Evolutionary conservation across 1,139 yeast species (phyloP), one percentile per base, ranked within the genome.

Genomic region (Taphrina deformans): DNA sequence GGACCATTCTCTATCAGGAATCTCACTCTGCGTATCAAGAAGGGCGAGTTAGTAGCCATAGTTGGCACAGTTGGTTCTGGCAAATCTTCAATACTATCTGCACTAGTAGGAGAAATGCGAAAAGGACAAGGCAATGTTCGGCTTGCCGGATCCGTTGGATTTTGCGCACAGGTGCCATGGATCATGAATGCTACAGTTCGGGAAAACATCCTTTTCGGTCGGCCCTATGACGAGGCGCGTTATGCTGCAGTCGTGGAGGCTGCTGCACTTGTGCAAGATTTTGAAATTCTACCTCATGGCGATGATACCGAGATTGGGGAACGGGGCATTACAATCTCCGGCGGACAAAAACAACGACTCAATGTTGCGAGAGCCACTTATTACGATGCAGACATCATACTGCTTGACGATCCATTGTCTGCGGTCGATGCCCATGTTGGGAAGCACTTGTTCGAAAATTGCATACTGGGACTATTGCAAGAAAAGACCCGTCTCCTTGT

Each of bases 401-500:
- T 91, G 66, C 78, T 91, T 67, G 97, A 91, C 73, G 97, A 91
- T 75, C 95, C 90, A 5, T 79, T 91, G 67, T 85, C 91, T 77
- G 97, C 97, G 1, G 97, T 91, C 14, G 97, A 91, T 78, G 89
- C 96, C 7, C 85, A 89, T 72, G 97, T 90, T 27, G 96, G 96
- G 51, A 86, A 85, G 70, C 88, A 86, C 72, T 88, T 91, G 61
- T 83, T 89, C 82, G 86, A 85, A 66, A 77, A 83, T 23, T 89
- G 96, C 75, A 76, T 90, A 58, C 69, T 82, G 68, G 92, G 88
- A 0, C 70, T 84, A 59, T 74, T 90, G 71, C 75, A 76, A 53
- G 76, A 78, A 10, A 85, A 82, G 71, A 91, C 97, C 0, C 80
- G 96, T 69, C 74, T 91, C 27, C 79, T 90, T 72, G 96, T 96